phyloP scores from a whole-genome alignment of 192 early-diverging fungal species.

The Phycomyces nitens region DNA sequence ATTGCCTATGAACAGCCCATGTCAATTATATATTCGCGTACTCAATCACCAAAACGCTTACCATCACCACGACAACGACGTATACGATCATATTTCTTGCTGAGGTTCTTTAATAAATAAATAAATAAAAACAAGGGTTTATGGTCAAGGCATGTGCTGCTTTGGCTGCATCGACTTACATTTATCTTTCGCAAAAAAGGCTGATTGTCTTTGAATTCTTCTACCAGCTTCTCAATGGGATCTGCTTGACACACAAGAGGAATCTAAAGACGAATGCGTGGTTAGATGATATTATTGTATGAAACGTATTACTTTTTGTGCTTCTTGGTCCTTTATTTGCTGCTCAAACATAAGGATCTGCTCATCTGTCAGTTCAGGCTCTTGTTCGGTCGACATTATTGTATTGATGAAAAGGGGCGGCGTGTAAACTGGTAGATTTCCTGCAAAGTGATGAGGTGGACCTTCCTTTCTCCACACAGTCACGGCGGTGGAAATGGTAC shows the following conservation, averaged over 20 bases:
- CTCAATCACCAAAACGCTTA: constrained; percentile 10
- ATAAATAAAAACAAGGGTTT: background rate
- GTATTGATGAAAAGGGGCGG: no score
- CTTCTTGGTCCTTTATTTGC: constrained; percentile 56
- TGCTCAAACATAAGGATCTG: constrained; percentile 44
- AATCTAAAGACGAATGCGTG: constrained; percentile 12
- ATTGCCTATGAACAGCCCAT: constrained; percentile 40
- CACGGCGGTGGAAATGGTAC: no score
- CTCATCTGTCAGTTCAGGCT: constrained; percentile 37
- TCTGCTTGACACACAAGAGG: constrained; percentile 53
- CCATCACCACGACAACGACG: constrained; percentile 59
- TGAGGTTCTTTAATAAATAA: constrained; percentile 38
- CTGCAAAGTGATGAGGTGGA: no score
- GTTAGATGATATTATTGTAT: no score
- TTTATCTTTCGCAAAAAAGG: constrained; percentile 49
- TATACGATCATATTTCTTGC: constrained; percentile 41
- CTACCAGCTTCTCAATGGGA: constrained; percentile 39
- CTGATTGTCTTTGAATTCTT: constrained; percentile 51
- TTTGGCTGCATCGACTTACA: constrained; percentile 26
- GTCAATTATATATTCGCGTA: background rate
- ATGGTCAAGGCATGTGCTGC: background rate
- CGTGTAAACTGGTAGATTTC: no score
- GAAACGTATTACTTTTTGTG: constrained; percentile 34
- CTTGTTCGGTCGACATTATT: background rate
- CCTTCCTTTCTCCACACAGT: no score